These are phyloP conservation scores for Pharus latifolius DNA, from an alignment of 176 grass and related monocot species.

Conservation along the genomic window DNA sequence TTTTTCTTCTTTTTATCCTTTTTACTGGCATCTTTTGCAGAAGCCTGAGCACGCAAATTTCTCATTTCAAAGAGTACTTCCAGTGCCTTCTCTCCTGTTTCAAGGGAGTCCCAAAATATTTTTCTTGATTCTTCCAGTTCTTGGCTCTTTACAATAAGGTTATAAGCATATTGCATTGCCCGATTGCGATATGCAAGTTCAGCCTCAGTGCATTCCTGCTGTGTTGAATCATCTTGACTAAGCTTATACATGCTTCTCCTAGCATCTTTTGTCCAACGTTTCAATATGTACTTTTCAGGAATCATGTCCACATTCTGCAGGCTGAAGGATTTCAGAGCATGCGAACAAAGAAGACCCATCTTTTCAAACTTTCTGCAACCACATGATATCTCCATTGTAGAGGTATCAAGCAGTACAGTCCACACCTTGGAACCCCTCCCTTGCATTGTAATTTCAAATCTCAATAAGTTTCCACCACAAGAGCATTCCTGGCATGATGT, in stretches of 20 bases:
- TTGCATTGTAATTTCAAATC: conserved; percentile 75
- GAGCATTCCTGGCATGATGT: conserved; percentile 59
- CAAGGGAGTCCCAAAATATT: conserved; percentile 75
- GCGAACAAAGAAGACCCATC: conserved; percentile 75
- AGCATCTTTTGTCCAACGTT: conserved; percentile 82
- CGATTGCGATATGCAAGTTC: conserved; percentile 64
- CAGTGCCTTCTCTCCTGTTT: conserved; percentile 63
- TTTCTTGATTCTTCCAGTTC: conserved; percentile 69
- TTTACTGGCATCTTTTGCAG: conserved; percentile 55
- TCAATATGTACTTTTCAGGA: conserved; percentile 76
- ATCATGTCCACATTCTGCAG: conserved; percentile 73
- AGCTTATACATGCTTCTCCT: conserved; percentile 55
- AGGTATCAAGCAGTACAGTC: conserved; percentile 55
- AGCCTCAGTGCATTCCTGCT: conserved; percentile 57
- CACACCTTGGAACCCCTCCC: conserved; percentile 67
- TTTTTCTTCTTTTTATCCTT: conserved; percentile 53
- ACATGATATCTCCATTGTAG: conserved; percentile 58
- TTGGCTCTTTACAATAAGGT: conserved; percentile 62
- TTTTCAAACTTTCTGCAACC: conserved; percentile 75
- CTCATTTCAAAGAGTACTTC: conserved; percentile 83
- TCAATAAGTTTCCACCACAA: conserved; percentile 42
- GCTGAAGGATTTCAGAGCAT: conserved; percentile 65
- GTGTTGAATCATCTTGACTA: conserved; percentile 54
- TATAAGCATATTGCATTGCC: conserved; percentile 62
- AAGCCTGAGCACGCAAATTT: conserved; percentile 39